A percentile compares a stretch with the other conserved stretches of the same genome.
Conservation (phyloP, 2,329 filamentous ascomycete genomes). For the Colletotrichum euphorbiae region DNA sequence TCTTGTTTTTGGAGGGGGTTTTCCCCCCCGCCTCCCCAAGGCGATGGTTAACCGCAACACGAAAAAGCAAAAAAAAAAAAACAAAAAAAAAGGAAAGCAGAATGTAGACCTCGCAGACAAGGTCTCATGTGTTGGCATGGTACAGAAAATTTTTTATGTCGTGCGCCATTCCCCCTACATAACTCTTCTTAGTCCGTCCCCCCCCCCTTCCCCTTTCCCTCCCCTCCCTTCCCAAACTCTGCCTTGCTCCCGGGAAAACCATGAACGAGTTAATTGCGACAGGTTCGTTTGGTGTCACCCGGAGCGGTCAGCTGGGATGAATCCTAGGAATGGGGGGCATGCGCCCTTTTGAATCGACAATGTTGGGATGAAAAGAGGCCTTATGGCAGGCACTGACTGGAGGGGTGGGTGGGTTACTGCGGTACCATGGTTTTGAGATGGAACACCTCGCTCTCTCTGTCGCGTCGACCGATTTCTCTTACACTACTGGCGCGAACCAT, state of each 20-base stretch:
- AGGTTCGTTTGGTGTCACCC: slow-evolving; percentile 15
- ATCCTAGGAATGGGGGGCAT: not conserved
- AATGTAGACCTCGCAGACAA: not conserved
- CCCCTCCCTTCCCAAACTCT: not conserved
- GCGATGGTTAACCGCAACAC: not conserved
- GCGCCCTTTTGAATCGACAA: not conserved
- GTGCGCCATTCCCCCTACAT: not conserved
- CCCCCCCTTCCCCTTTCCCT: not conserved
- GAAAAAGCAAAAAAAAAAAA: slow-evolving; percentile 1
- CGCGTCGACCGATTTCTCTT: slow-evolving; percentile 17
- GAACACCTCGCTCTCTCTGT: slow-evolving; percentile 17
- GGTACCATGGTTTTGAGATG: no score
- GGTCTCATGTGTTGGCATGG: slow-evolving; percentile 18
- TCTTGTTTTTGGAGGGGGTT: no score
- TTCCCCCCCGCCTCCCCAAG: no score
- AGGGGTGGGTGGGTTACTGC: no score
- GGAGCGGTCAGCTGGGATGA: not conserved
- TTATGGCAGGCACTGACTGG: no score
- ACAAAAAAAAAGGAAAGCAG: not conserved
- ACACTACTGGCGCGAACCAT: slow-evolving; percentile 23
- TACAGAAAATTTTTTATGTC: not conserved
- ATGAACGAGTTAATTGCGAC: slow-evolving; percentile 6
- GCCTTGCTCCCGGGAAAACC: not conserved
- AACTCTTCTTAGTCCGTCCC: no score
- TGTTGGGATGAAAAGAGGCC: slow-evolving; percentile 6